Evolutionary conservation across 2,329 filamentous ascomycete species (phyloP).

Genomic region (Trichoderma harzianum): DNA sequence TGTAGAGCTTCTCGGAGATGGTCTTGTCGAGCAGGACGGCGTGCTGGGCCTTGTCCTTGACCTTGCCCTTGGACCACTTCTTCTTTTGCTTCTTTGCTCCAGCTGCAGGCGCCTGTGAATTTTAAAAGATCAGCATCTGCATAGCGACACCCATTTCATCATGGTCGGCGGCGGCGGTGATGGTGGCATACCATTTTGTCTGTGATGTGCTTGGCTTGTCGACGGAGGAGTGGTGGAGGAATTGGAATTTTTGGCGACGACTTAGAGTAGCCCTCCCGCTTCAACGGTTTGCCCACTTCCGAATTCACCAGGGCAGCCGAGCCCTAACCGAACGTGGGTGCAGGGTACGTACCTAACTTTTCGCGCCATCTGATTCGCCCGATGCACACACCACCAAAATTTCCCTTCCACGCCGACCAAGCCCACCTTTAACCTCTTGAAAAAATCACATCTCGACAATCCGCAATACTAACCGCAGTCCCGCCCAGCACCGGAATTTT

Average conservation of each 20-base stretch:
- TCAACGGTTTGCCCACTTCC: slow-evolving; percentile 25
- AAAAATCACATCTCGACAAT: slow-evolving; percentile 39
- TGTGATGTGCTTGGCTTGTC: slow-evolving; percentile 39
- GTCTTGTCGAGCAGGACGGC: slow-evolving; percentile 98
- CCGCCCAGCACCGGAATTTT: slow-evolving; percentile 36
- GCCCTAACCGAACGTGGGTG: slow-evolving; percentile 37
- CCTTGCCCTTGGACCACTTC: slow-evolving; percentile 59
- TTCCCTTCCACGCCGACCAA: slow-evolving; percentile 33
- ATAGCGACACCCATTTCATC: slow-evolving; percentile 2
- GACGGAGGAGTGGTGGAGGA: slow-evolving; percentile 36
- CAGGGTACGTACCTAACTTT: slow-evolving; percentile 30
- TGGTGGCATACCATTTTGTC: slow-evolving; percentile 42
- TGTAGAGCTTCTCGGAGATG: slow-evolving; percentile 97
- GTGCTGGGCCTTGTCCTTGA: slow-evolving; percentile 99
- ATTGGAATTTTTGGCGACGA: slow-evolving; percentile 30
- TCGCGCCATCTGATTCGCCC: slow-evolving; percentile 36
- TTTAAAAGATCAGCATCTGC: slow-evolving; percentile 24
- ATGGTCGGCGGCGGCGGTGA: slow-evolving; percentile 10
- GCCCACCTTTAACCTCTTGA: slow-evolving; percentile 35
- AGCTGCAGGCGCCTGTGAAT: slow-evolving; percentile 41
- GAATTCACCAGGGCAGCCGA: slow-evolving; percentile 40
- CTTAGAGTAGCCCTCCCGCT: slow-evolving; percentile 30
- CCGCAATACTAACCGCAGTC: slow-evolving; percentile 38
- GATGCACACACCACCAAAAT: slow-evolving; percentile 36
- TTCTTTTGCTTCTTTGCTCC: slow-evolving; percentile 52